Conservation (phyloP, 768 basidiomycete species). For the Lentinula sp. region DNA sequence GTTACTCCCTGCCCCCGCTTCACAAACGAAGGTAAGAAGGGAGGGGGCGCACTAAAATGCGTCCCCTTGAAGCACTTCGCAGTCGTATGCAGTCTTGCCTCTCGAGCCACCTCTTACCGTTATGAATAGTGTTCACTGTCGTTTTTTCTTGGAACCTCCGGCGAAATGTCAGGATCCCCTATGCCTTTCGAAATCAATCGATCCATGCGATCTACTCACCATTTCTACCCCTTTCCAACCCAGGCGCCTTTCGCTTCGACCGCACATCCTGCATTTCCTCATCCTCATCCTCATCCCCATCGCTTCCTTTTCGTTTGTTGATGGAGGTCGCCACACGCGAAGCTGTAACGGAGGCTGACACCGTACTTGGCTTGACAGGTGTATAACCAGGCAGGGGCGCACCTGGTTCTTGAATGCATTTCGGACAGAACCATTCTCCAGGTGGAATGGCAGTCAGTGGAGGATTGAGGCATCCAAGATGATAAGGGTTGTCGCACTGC, state of each 20-base stretch:
- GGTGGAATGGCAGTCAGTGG: constrained; percentile 74
- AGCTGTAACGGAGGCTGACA: neutral
- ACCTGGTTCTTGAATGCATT: constrained; percentile 56
- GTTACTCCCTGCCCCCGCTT: neutral
- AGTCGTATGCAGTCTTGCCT: neutral
- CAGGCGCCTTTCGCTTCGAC: neutral
- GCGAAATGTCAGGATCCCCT: neutral
- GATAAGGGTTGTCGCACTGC: constrained; percentile 88
- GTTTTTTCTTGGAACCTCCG: constrained; percentile 7
- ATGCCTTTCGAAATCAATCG: neutral
- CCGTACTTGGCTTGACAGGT: constrained; percentile 11
- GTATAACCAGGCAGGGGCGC: constrained; percentile 27
- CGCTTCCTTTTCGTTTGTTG: constrained; percentile 1
- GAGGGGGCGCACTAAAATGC: neutral
- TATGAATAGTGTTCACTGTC: neutral
- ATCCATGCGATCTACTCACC: neutral
- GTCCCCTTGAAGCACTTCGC: neutral
- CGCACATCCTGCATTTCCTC: neutral
- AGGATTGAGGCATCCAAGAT: constrained; percentile 74
- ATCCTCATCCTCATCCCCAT: constrained; percentile 2
- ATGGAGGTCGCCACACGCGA: neutral
- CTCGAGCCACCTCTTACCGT: neutral
- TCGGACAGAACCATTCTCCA: constrained; percentile 90
- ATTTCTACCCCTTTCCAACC: neutral
- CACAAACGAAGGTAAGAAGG: neutral